Percentiles rank a stretch among this genome's conserved stretches.
These are phyloP conservation scores for Boletus vinaceobasis DNA, from an alignment of 768 basidiomycete species.

Conservation along the genomic window DNA sequence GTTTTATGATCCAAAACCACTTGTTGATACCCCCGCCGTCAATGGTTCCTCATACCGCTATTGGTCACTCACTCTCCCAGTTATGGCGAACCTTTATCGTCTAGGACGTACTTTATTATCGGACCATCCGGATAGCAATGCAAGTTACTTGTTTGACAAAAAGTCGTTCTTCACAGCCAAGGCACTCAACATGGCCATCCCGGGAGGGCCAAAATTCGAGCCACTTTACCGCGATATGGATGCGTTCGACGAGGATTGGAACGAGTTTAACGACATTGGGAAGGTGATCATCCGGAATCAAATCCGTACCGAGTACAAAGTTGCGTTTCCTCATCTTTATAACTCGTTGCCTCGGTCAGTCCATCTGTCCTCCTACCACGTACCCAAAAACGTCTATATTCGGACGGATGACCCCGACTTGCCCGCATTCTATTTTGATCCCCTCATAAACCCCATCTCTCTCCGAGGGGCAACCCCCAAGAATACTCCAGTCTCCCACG, in stretches of 20 bases:
- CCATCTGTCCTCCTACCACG: constrained; percentile 86
- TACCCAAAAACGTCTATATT: constrained; percentile 97
- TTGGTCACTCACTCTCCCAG: constrained; percentile 89
- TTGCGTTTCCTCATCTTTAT: constrained; percentile 98
- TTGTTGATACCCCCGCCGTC: constrained; percentile 84
- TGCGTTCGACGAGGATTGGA: constrained; percentile 97
- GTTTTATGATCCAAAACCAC: constrained; percentile 98
- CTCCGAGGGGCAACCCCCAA: constrained; percentile 82
- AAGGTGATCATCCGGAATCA: constrained; percentile 99
- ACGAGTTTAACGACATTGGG: constrained; percentile 99
- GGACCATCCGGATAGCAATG: constrained; percentile 87
- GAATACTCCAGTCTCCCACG: constrained; percentile 82
- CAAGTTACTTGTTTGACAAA: constrained; percentile 94
- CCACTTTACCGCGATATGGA: constrained; percentile 97
- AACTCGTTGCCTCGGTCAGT: constrained; percentile 97
- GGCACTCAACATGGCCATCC: constrained; percentile 94
- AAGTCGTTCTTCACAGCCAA: constrained; percentile 98
- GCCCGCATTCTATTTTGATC: constrained; percentile 98
- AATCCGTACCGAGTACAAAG: constrained; percentile 98
- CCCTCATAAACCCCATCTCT: constrained; percentile 96
- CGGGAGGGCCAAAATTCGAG: constrained; percentile 98
- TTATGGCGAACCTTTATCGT: constrained; percentile 96
- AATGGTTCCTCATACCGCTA: constrained; percentile 92
- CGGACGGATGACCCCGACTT: constrained; percentile 99
- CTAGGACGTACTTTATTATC: constrained; percentile 91